phyloP scores from a whole-genome alignment of 495 filamentous ascomycete genomes.

The Astrothelium subdiscretum region DNA sequence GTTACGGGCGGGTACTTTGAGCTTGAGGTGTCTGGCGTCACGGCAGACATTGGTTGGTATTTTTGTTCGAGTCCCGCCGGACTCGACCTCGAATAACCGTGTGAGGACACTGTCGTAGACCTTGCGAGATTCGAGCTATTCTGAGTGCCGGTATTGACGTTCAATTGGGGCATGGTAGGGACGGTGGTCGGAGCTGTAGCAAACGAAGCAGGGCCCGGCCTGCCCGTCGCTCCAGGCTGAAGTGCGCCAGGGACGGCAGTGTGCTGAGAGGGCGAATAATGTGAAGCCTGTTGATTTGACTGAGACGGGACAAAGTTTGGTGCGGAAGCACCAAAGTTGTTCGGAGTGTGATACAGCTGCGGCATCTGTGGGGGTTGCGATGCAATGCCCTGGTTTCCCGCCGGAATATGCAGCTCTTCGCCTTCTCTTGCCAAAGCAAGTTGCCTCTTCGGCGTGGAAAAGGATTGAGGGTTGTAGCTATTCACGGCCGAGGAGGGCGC shows the following conservation, averaged over 20 bases:
- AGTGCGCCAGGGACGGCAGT: slow-evolving; percentile 54
- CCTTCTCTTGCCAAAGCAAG: slow-evolving; percentile 38
- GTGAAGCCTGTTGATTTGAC: slow-evolving; percentile 44
- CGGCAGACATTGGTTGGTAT: slow-evolving; percentile 32
- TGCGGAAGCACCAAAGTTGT: slow-evolving; percentile 28
- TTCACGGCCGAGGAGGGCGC: slow-evolving; percentile 25
- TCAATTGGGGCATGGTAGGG: slow-evolving; percentile 55
- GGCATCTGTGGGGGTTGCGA: slow-evolving; percentile 40
- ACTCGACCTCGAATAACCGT: slow-evolving; percentile 72
- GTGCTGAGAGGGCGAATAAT: slow-evolving; percentile 34
- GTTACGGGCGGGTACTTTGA: slow-evolving; percentile 47
- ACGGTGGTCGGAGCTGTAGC: slow-evolving; percentile 60
- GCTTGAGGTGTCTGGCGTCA: neutral
- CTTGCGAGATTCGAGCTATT: slow-evolving; percentile 36
- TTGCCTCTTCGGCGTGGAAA: slow-evolving; percentile 42
- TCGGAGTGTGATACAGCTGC: slow-evolving; percentile 28
- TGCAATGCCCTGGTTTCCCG: slow-evolving; percentile 36
- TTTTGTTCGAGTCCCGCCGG: slow-evolving; percentile 64
- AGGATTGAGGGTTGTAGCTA: slow-evolving; percentile 36
- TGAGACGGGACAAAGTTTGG: slow-evolving; percentile 61
- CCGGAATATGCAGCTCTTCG: slow-evolving; percentile 74
- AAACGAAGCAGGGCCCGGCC: slow-evolving; percentile 54
- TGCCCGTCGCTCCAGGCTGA: slow-evolving; percentile 46
- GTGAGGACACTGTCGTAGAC: slow-evolving; percentile 57
- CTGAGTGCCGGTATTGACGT: slow-evolving; percentile 36